Evolutionary conservation across 2,329 filamentous ascomycete species (phyloP).

Genomic region (Metarhizium sp.): DNA sequence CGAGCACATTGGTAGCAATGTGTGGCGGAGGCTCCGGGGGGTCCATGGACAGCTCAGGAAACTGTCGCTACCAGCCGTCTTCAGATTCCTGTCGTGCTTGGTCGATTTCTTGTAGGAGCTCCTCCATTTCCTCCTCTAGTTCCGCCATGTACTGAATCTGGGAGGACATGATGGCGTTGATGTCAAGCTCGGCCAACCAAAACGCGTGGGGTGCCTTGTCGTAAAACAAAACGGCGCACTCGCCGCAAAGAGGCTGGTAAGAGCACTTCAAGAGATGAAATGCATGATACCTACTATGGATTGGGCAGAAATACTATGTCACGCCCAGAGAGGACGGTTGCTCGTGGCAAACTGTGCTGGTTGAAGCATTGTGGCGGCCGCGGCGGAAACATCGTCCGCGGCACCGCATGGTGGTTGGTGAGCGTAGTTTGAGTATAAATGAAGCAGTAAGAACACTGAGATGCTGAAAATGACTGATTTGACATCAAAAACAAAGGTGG

Average conservation of each 20-base stretch:
- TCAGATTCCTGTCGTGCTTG: background rate
- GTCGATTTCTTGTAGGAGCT: slow-evolving; percentile 3
- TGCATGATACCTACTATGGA: slow-evolving; percentile 18
- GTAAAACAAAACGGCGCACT: slow-evolving; percentile 23
- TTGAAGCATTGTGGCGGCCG: background rate
- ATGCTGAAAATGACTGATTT: slow-evolving; percentile 10
- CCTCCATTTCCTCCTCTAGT: slow-evolving; percentile 2
- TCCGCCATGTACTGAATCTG: background rate
- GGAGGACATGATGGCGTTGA: slow-evolving; percentile 3
- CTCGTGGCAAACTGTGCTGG: slow-evolving; percentile 13
- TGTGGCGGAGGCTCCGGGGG: background rate
- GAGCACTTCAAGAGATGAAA: slow-evolving; percentile 8
- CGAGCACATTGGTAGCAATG: background rate
- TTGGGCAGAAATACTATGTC: slow-evolving; percentile 21
- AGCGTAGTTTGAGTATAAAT: background rate
- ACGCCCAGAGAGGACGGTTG: slow-evolving; percentile 8
- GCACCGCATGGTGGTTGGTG: slow-evolving; percentile 12
- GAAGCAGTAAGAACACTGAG: background rate
- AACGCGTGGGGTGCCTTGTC: slow-evolving; percentile 3
- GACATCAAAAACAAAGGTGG: background rate
- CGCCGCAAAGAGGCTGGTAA: slow-evolving; percentile 22
- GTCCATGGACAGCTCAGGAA: background rate
- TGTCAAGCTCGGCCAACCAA: slow-evolving; percentile 15
- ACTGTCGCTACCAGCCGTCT: background rate
- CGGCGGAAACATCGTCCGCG: slow-evolving; percentile 15